Evolutionary conservation across 371 early-diverging fungal genomes (phyloP), one percentile per base, ranked within the genome.

Genomic region (Mucor plumbeus): DNA sequence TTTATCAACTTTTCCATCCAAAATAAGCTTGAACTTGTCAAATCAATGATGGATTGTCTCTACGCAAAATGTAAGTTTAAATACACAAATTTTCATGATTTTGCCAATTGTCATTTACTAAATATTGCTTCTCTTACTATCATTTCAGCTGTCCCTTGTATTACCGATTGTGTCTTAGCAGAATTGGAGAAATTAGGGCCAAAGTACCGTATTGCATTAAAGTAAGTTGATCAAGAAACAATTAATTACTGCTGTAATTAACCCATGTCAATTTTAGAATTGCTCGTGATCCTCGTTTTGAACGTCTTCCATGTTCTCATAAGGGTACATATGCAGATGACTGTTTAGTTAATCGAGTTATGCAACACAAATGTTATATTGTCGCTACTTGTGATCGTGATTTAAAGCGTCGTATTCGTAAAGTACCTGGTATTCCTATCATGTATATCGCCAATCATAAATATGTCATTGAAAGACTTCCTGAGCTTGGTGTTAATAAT

Each of bases 291-390:
- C 97, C 97, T 31, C 86, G 98, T 33, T 98, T 97, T 75, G 97
- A 98, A 69, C 86, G 98, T 31, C 83, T 99, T 43, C 94, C 96
- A 13, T 99, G 99, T 82, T 89, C 95, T 56, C 99, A 99, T 82
- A 97, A 96, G 72, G 99, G 99, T 39, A 99, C 98, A 3, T 99
- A 99, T 87, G 99, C 99, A 36, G 99, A 99, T 90, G 99, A 99
- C 87, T 99, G 99, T 77, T 83, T 99, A 47, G 96, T 99, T 4
- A 90, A 97, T 61, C 85, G 99, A 40, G 91, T 99, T 6, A 97
- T 91, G 87, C 95, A 94, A 81, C 97, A 99, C 79, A 90, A 92
- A 68, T 99, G 99, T 84, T 99, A 98, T 78, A 96, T 99, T 72
- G 99, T 99, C 5, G 99, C 99, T 15, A 99, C 99, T 7, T 99